These are phyloP conservation scores for Simplicillium sp. DNA, from an alignment of 2,329 filamentous ascomycete species.

Conservation along the genomic window DNA sequence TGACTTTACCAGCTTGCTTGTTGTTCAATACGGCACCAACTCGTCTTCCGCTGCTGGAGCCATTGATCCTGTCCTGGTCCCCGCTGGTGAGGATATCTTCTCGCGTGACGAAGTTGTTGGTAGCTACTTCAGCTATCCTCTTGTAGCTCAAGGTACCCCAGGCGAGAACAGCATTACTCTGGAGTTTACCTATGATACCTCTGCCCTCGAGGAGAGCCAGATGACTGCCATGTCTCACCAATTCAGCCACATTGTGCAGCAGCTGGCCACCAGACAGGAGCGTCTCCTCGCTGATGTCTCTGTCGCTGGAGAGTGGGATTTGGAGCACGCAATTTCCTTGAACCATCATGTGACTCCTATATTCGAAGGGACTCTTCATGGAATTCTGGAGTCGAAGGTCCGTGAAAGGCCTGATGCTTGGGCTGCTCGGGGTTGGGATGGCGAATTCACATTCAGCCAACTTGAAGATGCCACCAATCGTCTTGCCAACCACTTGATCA, in stretches of 20 bases:
- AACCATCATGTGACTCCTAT: too few species aligned
- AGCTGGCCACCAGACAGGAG: background rate
- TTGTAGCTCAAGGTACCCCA: too few species aligned
- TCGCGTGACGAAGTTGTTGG: too few species aligned
- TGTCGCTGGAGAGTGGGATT: background rate
- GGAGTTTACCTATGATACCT: constrained; percentile 1
- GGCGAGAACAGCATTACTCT: background rate
- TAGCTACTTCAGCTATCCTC: too few species aligned
- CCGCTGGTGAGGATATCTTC: too few species aligned
- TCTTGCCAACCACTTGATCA: constrained; percentile 7
- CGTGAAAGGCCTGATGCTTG: constrained; percentile 14
- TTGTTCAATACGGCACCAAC: constrained; percentile 13
- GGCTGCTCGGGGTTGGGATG: constrained; percentile 35
- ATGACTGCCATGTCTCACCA: background rate
- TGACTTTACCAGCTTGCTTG: constrained; percentile 19
- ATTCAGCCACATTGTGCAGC: background rate
- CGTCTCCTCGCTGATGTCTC: background rate
- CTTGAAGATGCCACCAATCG: constrained; percentile 12
- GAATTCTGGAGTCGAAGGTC: too few species aligned
- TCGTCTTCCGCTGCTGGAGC: too few species aligned
- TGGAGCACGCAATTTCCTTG: too few species aligned
- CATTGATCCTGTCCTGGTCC: too few species aligned
- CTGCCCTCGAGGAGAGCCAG: background rate
- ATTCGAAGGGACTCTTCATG: too few species aligned
- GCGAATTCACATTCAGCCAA: constrained; percentile 28